Base-by-base conservation (phyloP, 768 basidiomycete genomes). In the Hericium alpestre region DNA sequence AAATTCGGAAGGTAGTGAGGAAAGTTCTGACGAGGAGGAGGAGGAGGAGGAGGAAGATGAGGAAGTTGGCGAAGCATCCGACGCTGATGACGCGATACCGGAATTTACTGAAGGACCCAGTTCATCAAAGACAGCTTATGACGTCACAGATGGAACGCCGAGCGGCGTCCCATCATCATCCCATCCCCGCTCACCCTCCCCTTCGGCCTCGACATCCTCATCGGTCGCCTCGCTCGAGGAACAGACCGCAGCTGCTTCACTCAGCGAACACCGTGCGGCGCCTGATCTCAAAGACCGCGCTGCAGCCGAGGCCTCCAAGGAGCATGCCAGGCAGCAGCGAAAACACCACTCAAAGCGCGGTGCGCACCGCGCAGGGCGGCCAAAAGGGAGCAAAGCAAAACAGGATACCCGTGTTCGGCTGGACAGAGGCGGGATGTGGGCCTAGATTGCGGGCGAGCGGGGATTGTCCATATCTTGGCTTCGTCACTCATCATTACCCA, bases 331-430 rank as follows among this genome's bases (percentile, higher is more conserved):
- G 57, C 78, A 87, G 63, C 78, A 87, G 65, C 77, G 79, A 57
- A 90, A 89, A 67, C 80, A 88, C 66, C 92, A 94, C 72, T 82
- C 87, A 1, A 89, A 85, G 69, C 80, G 83, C 59, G 76, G 79
- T 7, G 76, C 76, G 3, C 78, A 80, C 55, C 75, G 81, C 27
- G 76, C 74, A 13, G 87, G 87, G 23, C 74, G 89, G 40, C 74
- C 82, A 22, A 82, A 84, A 61, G 92, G 92, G 20, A 91, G 87
- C 67, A 94, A 94, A 67, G 84, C 84, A 55, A 94, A 91, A 71
- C 82, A 84, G 65, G 88, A 92, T 64, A 78, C 71, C 32, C 74
- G 80, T 57, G 78, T 90, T 11, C 83, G 80, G 63, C 51, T 80
- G 43, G 86, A 86, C 64, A 73, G 72, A 53, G 73, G 79, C 16